Evolutionary conservation across 2,329 filamentous ascomycete genomes (phyloP).

Genomic region (Calonectria honghensis): DNA sequence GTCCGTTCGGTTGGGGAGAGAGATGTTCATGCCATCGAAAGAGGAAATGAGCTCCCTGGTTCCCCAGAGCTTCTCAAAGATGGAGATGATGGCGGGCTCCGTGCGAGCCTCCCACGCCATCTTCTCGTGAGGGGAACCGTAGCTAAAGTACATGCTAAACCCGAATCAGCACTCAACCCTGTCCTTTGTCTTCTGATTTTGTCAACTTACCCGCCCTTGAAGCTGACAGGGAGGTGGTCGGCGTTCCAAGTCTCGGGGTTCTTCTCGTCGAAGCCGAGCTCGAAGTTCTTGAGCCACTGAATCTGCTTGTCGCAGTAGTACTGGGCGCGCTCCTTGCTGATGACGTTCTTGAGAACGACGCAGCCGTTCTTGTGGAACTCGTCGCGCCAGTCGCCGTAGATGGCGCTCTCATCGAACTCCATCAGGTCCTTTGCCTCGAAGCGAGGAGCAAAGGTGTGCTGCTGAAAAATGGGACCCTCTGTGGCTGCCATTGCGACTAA

Average conservation of each 20-base stretch:
- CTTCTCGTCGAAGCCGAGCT: slow-evolving; percentile 51
- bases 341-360: slow-evolving; percentile 52
- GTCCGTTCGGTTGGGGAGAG: slow-evolving; percentile 64
- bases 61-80: slow-evolving; percentile 68
- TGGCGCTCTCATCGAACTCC: slow-evolving; percentile 45
- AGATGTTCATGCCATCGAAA: slow-evolving; percentile 62
- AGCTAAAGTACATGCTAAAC: slow-evolving; percentile 66
- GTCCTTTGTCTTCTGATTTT: neutral
- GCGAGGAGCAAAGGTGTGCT: slow-evolving; percentile 47
- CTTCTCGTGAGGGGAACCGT: slow-evolving; percentile 68
- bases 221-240: slow-evolving; percentile 48
- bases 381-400: slow-evolving; percentile 51
- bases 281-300: slow-evolving; percentile 51
- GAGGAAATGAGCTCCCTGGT: slow-evolving; percentile 69
- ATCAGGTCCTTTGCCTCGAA: slow-evolving; percentile 52
- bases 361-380: slow-evolving; percentile 52
- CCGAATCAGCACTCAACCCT: neutral
- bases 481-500: slow-evolving; percentile 34
- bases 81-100: slow-evolving; percentile 66
- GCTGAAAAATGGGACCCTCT: slow-evolving; percentile 36
- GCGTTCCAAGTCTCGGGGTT: slow-evolving; percentile 47
- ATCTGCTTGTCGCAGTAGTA: slow-evolving; percentile 53
- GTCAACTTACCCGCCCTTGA: slow-evolving; percentile 61
- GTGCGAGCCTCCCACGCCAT: slow-evolving; percentile 70
- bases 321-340: slow-evolving; percentile 47